A percentile compares a stretch with the other conserved stretches of the same genome.
These are phyloP conservation scores for Amanita muscaria DNA, from an alignment of 768 basidiomycete species.

Conservation along the genomic window DNA sequence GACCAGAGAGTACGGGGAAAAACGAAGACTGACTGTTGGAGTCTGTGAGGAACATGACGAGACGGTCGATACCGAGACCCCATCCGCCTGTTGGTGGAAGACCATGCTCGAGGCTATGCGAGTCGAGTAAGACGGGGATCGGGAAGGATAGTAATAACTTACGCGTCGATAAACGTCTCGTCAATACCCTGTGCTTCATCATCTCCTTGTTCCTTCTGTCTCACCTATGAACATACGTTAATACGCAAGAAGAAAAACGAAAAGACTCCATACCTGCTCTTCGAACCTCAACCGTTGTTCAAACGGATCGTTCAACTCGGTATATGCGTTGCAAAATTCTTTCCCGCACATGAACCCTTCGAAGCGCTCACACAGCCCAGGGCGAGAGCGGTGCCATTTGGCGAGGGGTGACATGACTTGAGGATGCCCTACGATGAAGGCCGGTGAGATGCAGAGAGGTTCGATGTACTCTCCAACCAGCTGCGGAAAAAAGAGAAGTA, in stretches of 20 bases:
- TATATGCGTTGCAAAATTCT: slow-evolving; percentile 98
- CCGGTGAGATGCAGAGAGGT: slow-evolving; percentile 89
- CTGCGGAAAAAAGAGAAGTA: slow-evolving; percentile 26
- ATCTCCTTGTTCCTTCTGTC: slow-evolving; percentile 94
- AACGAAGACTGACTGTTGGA: slow-evolving; percentile 62
- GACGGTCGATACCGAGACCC: slow-evolving; percentile 91
- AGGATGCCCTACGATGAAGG: slow-evolving; percentile 98
- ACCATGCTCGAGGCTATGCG: slow-evolving; percentile 81
- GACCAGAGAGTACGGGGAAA: neutral
- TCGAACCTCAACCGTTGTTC: slow-evolving; percentile 94
- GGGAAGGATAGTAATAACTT: slow-evolving; percentile 24
- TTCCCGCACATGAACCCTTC: slow-evolving; percentile 98
- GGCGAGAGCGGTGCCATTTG: slow-evolving; percentile 96
- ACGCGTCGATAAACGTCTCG: slow-evolving; percentile 94
- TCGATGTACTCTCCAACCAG: slow-evolving; percentile 99
- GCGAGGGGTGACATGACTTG: slow-evolving; percentile 99
- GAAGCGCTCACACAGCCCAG: slow-evolving; percentile 97
- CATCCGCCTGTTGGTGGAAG: slow-evolving; percentile 96
- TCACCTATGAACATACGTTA: slow-evolving; percentile 34
- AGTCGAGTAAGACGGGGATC: slow-evolving; percentile 6
- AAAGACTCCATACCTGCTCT: slow-evolving; percentile 54
- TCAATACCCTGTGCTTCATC: slow-evolving; percentile 98
- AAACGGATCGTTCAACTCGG: slow-evolving; percentile 98
- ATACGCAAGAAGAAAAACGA: neutral
- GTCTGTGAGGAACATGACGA: slow-evolving; percentile 98